These are phyloP conservation scores for Dictyophora rubrovolvata DNA, from an alignment of 768 basidiomycete genomes.

Conservation along the genomic window DNA sequence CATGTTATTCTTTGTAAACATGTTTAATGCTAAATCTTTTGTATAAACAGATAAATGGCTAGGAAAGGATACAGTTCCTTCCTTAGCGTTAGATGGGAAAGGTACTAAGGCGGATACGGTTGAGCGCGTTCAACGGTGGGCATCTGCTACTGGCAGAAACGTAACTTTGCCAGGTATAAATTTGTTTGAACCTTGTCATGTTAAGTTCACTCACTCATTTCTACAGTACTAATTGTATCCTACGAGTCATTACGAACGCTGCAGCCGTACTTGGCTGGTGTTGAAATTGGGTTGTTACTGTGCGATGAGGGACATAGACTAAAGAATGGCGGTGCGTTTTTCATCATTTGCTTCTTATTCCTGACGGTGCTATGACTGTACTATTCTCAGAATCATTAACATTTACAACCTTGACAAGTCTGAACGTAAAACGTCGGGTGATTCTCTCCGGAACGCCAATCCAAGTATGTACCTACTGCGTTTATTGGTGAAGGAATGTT, in stretches of 20 bases:
- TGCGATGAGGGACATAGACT: conserved; percentile 96
- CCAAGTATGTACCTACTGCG: conserved; percentile 37
- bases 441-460: conserved; percentile 93
- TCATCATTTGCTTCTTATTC: neutral
- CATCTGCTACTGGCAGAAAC: conserved; percentile 76
- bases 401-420: conserved; percentile 69
- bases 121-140: conserved; percentile 79
- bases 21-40: neutral
- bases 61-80: conserved; percentile 71
- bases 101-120: conserved; percentile 76
- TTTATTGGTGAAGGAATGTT: conserved; percentile 3
- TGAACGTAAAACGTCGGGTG: conserved; percentile 84
- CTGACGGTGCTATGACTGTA: neutral
- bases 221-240: conserved; percentile 91
- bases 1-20: neutral
- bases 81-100: conserved; percentile 86
- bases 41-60: conserved; percentile 81
- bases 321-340: conserved; percentile 77
- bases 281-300: conserved; percentile 82
- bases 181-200: neutral
- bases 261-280: conserved; percentile 62
- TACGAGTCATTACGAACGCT: conserved; percentile 90
- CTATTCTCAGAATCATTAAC: conserved; percentile 63
- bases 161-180: conserved; percentile 78
- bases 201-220: neutral